Evolutionary conservation across 495 filamentous ascomycete genomes (phyloP), one percentile per base, ranked within the genome.

Genomic region (Hypoxylon perforatum): DNA sequence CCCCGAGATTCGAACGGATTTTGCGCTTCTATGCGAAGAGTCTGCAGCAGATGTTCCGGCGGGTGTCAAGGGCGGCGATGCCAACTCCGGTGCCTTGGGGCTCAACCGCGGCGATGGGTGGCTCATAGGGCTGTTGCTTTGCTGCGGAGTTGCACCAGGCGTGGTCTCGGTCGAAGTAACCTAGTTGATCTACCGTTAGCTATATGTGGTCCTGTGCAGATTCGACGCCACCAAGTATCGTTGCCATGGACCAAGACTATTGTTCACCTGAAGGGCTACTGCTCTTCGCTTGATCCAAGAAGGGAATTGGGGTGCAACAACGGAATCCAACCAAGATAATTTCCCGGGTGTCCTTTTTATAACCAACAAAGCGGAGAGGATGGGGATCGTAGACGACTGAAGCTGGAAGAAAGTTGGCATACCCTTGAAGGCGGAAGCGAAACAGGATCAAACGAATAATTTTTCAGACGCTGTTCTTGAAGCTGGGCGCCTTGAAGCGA

Each of bases 51-150:
- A 77, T 41, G 91, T 92, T 12, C 86, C 92, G 30, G 93, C 88
- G 28, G 95, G 94, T 3, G 94, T 97, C 12, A 98, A 85, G 19
- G 92, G 93, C 61, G 95, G 95, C 12, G 93, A 95, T 65, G 94
- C 89, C 81, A 94, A 88, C 46, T 88, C 83, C 48, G 88, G 82
- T 21, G 80, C 76, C 54, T 69, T 79, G n/a, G 81, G 75, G 45
- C 69, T 77, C 9, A 81, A 69, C 45, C 67, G 76, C 21, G 81
- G 81, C 53, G 81, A 84, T 42, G 71, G 73, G 54, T 76, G 81
- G 48, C 75, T 72, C 47, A 73, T 70, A 30, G 72, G 72, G 30
- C 72, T 75, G 60, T 75, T 66, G 44, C 70, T 75, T 49, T 70
- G 72, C 28, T 75, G 72, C 9, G 72, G 72, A 55, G 72, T 75